phyloP scores from a whole-genome alignment of 805 yeast species.

The Saturnispora saitoi region DNA sequence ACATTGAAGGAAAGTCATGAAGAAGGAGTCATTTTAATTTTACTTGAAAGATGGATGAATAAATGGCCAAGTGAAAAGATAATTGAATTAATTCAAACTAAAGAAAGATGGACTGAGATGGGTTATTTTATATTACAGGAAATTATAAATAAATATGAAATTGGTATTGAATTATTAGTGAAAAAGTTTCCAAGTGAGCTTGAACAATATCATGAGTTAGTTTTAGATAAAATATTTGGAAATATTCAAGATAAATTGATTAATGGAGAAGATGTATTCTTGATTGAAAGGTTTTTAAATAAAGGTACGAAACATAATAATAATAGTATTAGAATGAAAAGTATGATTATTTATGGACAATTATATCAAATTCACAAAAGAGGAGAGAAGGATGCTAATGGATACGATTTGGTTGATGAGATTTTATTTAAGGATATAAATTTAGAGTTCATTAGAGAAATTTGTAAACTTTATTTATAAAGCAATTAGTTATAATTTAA shows the following conservation, averaged over 20 bases:
- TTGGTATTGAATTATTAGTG: neutral
- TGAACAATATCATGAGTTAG: conserved; percentile 4
- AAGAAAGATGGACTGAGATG: conserved; percentile 1
- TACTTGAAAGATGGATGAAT: neutral
- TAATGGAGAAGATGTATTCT: conserved; percentile 13
- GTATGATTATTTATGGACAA: conserved; percentile 6
- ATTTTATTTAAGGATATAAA: conserved; percentile 8
- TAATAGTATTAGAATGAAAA: conserved; percentile 10
- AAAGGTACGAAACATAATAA: conserved; percentile 3
- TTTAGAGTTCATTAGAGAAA: neutral
- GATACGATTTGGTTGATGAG: conserved; percentile 12
- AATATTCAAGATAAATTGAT: neutral
- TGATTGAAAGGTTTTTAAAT: conserved; percentile 9
- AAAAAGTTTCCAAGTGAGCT: neutral
- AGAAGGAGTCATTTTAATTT: conserved; percentile 1
- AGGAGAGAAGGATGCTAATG: conserved; percentile 3
- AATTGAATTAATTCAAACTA: neutral
- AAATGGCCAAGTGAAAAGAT: neutral
- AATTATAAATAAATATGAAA: neutral
- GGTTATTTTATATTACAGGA: conserved; percentile 4
- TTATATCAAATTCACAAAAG: conserved; percentile 5
- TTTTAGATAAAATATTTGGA: conserved; percentile 6
- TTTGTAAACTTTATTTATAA: neutral
- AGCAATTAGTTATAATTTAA: neutral
- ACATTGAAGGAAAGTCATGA: neutral